Evolutionary conservation across 768 basidiomycete species (phyloP), one percentile per base, ranked within the genome.

Genomic region (Vishniacozyma victoriae): DNA sequence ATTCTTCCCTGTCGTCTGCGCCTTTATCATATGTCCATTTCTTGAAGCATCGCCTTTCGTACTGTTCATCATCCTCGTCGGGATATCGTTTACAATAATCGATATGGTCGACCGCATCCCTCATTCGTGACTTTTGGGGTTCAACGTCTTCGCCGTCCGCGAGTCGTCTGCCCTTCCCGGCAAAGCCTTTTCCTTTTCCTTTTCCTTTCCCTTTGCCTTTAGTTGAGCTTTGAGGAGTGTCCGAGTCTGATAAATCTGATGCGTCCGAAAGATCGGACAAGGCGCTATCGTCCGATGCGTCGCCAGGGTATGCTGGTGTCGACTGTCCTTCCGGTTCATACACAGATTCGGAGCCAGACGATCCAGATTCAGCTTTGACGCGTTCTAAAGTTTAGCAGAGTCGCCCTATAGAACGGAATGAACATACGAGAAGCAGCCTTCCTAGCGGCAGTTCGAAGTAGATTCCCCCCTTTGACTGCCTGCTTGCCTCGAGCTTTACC

Each of bases 1-100:
- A 59, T 70, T 54, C 37, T 50, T 59, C 60, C 64, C 31, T 44
- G 44, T 51, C 35, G 53, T 25, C 37, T 57, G 47, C 12, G 22
- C 47, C 23, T 48, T 46, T 44, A 50, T 48, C 36, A n/a, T n/a
- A n/a, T n/a, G n/a, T n/a, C n/a, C n/a, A n/a, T n/a, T n/a, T n/a
- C n/a, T n/a, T n/a, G n/a, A n/a, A n/a, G n/a, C n/a, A n/a, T n/a
- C n/a, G n/a, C n/a, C n/a, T n/a, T 44, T 38, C 26, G 35, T 40
- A 20, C 40, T 35, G 19, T 27, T 51, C 31, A 55, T 46, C 39
- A 38, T 38, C 31, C 19, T 9, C 25, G 48, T 26, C 22, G 29
- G 48, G 18, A 43, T 37, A 19, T 29, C 47, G 22, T 20, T 48
- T 50, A 37, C 46, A 50, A 24, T 50, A 54, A 19, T 59, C 42